Base-by-base conservation (phyloP, 257 asterid genomes). In the Avicennia marina region DNA sequence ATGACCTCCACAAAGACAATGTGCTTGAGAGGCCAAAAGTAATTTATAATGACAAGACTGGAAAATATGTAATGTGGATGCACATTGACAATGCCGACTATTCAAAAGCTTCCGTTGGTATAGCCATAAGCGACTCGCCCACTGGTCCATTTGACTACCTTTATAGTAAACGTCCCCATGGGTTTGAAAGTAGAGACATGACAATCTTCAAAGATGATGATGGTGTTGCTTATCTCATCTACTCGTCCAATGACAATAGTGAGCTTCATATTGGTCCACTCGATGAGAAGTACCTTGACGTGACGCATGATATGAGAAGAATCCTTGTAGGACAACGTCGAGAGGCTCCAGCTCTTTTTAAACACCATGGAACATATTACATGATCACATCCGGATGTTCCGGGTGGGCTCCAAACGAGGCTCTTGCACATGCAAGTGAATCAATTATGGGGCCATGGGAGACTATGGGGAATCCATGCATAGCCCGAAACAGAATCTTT, bases 21-120 rank as follows among this genome's bases (percentile, higher is more conserved):
- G 95, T 93, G 43, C 83, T 93, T 6, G 97, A 93, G 78, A 72
- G 99, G 77, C 99, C 99, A 18, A 93, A 93, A 74, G 99, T 93
- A 62, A 86, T 93, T 16, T 85, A 83, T 73, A 86, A 93, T 4
- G 85, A 74, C 22, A 77, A 71, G 52, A 89, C 95, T 0, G 61
- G 58, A 13, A 84, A 81, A 68, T 93, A 80, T 8, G 84, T 89
- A 36, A 93, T 89, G 99, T 93, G 97, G 99, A 93, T 89, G 99
- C 99, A 89, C 76, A 73, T 93, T 1, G 97, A 93, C 25, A 89
- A 93, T 46, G 55, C 78, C 6, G 86, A 93, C 84, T 93, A 93
- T 77, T 89, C 99, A 21, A 86, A 86, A 72, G 99, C 99, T 63
- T 77, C 95, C 0, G 82, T 73, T 0, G 98, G 98, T 0, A 78